These are phyloP conservation scores for Citrus hindsii DNA, from an alignment of 345 rosid species.

Conservation along the genomic window DNA sequence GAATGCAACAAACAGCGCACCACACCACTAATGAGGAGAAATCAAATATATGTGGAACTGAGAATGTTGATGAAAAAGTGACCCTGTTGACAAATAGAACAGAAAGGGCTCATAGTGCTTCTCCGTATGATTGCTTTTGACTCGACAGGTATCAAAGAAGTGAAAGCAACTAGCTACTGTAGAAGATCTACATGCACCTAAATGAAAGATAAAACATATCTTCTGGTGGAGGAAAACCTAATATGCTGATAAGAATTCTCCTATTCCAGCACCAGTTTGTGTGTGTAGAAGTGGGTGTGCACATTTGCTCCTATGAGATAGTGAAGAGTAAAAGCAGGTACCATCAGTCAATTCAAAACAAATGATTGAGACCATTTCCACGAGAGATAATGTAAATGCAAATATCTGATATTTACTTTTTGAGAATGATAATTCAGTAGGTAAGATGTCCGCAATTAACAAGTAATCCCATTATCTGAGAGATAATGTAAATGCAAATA, in stretches of 20 bases:
- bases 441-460: background rate
- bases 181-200: background rate
- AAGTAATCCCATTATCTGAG: background rate
- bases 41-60: background rate
- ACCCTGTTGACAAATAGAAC: conserved; percentile 1
- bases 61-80: background rate
- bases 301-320: background rate
- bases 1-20: conserved; percentile 20
- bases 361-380: background rate
- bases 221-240: conserved; percentile 17
- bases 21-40: background rate
- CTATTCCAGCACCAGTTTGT: background rate
- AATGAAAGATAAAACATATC: background rate
- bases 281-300: background rate
- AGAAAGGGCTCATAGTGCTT: background rate
- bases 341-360: background rate
- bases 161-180: background rate
- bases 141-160: background rate
- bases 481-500: background rate
- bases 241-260: background rate
- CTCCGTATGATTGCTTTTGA: conserved; percentile 9
- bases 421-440: background rate
- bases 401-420: background rate
- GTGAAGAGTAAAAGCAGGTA: background rate
- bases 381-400: background rate